Conservation (phyloP, 2,329 filamentous ascomycete species). For the Cladobotryum protrusum region DNA sequence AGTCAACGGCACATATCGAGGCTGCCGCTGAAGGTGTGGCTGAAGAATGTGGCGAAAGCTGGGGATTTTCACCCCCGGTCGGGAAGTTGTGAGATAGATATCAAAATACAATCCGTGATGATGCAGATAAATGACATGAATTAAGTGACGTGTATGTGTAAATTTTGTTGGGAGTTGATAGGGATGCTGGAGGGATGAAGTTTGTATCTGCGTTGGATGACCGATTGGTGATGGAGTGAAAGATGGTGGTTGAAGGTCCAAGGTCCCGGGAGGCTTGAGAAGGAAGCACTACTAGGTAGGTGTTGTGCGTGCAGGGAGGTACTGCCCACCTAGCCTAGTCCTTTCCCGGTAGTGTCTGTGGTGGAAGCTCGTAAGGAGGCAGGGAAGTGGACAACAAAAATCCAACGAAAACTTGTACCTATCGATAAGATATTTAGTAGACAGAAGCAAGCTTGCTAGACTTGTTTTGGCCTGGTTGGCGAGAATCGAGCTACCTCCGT, state of each 20-base stretch:
- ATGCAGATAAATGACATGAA: conserved; percentile 3
- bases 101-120: background rate
- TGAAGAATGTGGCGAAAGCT: conserved; percentile 41
- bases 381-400: background rate
- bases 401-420: too few species aligned
- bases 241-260: conserved; percentile 8
- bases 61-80: conserved; percentile 15
- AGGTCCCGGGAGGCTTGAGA: conserved; percentile 3
- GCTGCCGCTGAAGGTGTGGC: conserved; percentile 34
- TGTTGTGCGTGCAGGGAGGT: background rate
- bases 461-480: too few species aligned
- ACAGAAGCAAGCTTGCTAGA: too few species aligned
- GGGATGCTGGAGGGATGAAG: background rate
- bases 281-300: background rate
- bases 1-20: conserved; percentile 31
- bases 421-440: too few species aligned
- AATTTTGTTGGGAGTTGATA: conserved; percentile 2
- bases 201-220: conserved; percentile 4
- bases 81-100: conserved; percentile 1
- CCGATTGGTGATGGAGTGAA: conserved; percentile 12
- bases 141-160: conserved; percentile 1
- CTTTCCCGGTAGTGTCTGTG: background rate
- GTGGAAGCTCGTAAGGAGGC: background rate
- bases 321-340: background rate
- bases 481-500: too few species aligned